phyloP scores from a whole-genome alignment of 2,329 filamentous ascomycete genomes.

The Coniochaeta ligniaria region DNA sequence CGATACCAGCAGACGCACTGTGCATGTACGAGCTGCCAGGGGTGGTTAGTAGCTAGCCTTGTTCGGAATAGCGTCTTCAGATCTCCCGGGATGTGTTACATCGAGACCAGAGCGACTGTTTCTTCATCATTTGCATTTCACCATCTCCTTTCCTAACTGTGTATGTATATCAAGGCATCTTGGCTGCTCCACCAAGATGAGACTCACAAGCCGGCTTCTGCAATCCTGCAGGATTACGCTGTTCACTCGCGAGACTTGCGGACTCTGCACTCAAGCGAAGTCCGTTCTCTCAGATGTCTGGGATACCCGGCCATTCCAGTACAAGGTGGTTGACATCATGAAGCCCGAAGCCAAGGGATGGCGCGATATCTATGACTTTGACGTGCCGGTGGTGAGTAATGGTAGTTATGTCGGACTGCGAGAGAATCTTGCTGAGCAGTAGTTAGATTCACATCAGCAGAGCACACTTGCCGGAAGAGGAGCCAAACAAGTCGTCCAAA shows the following conservation, averaged over 20 bases:
- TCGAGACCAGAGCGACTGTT: no score
- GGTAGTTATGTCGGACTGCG: background rate
- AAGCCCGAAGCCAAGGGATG: slow-evolving; percentile 54
- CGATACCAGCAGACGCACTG: background rate
- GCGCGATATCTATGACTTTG: slow-evolving; percentile 72
- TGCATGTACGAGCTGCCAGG: slow-evolving; percentile 12
- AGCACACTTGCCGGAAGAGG: slow-evolving; percentile 38
- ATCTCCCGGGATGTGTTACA: background rate
- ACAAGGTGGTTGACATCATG: slow-evolving; percentile 63
- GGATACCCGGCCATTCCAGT: slow-evolving; percentile 60
- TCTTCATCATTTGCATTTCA: no score
- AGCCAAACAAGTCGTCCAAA: slow-evolving; percentile 46
- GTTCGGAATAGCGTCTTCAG: background rate
- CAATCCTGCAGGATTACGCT: slow-evolving; percentile 61
- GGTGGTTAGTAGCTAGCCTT: slow-evolving; percentile 2
- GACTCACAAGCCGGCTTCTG: slow-evolving; percentile 39
- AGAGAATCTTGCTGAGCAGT: background rate
- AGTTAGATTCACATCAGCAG: slow-evolving; percentile 57
- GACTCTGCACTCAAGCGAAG: slow-evolving; percentile 63
- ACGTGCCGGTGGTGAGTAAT: slow-evolving; percentile 65
- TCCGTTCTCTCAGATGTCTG: slow-evolving; percentile 61
- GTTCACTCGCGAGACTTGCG: slow-evolving; percentile 67
- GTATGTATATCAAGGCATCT: no score
- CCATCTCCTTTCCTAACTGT: no score
- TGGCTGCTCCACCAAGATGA: slow-evolving; percentile 26